phyloP scores from a whole-genome alignment of 2,329 filamentous ascomycete genomes.

The Colletotrichum costaricense region DNA sequence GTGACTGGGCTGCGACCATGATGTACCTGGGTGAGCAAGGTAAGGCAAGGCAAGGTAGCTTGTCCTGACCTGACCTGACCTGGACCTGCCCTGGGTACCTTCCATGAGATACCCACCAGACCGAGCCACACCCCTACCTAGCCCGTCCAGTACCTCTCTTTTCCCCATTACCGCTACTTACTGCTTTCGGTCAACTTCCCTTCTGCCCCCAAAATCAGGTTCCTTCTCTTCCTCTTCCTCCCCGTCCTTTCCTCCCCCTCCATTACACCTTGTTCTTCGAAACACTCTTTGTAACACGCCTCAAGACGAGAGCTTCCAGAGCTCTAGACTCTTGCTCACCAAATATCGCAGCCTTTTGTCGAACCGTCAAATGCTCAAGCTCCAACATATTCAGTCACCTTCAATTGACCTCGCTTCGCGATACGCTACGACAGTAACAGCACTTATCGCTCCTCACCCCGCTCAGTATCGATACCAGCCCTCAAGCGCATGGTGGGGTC shows the following conservation, averaged over 20 bases:
- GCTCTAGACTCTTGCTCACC: conserved; percentile 25
- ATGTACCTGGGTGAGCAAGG: neutral
- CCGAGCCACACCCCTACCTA: conserved; percentile 34
- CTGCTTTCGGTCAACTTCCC: conserved; percentile 37
- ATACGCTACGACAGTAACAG: conserved; percentile 30
- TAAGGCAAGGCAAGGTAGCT: conserved; percentile 20
- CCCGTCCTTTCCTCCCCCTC: conserved; percentile 37
- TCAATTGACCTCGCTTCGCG: conserved; percentile 47
- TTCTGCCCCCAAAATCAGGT: conserved; percentile 35
- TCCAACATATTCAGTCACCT: conserved; percentile 36
- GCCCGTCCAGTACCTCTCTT: conserved; percentile 5
- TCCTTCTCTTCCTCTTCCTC: conserved; percentile 38
- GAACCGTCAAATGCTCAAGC: conserved; percentile 29
- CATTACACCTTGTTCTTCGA: conserved; percentile 37
- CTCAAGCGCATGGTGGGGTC: conserved; percentile 65
- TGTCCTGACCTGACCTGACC: conserved; percentile 11
- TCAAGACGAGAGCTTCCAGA: conserved; percentile 35
- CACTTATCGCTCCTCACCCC: conserved; percentile 45
- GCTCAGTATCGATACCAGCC: conserved; percentile 49
- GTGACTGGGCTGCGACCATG: conserved; percentile 15
- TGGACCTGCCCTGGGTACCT: conserved; percentile 14
- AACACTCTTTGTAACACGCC: conserved; percentile 44
- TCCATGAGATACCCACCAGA: conserved; percentile 31
- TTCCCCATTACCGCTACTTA: conserved; percentile 35
- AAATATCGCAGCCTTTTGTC: conserved; percentile 18